These are phyloP conservation scores for Phytophthora macrochlamydospora DNA, from an alignment of 352 stramenopile genomes.

Conservation along the genomic window DNA sequence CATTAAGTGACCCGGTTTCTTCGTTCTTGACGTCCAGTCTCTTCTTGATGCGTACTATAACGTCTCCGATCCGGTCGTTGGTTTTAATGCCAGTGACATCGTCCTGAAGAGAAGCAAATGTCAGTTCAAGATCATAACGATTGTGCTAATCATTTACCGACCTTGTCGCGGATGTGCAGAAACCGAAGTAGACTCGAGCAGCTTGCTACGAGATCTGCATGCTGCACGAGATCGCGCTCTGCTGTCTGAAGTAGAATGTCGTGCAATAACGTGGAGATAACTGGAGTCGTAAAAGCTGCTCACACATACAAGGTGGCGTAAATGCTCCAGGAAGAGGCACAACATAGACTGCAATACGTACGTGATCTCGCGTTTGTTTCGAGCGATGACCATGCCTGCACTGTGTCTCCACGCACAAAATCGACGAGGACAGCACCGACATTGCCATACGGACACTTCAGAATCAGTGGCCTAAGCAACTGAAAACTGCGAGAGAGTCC, in stretches of 20 bases:
- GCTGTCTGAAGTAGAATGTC: constrained; percentile 44
- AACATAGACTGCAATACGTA: constrained; percentile 20
- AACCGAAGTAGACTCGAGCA: constrained; percentile 72
- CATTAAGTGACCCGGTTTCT: constrained; percentile 21
- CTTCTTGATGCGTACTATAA: constrained; percentile 33
- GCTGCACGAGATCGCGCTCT: constrained; percentile 62
- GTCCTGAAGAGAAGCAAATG: constrained; percentile 16
- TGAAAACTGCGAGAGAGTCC: constrained; percentile 41
- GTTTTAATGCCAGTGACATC: constrained; percentile 42
- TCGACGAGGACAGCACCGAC: constrained; percentile 70
- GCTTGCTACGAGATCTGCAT: constrained; percentile 70
- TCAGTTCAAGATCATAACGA: neutral
- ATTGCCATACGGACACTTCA: constrained; percentile 78
- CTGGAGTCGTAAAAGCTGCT: constrained; percentile 31
- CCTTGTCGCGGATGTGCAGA: constrained; percentile 67
- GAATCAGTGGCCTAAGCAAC: constrained; percentile 42
- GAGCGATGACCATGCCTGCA: constrained; percentile 42
- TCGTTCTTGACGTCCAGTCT: constrained; percentile 39
- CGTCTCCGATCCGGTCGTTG: constrained; percentile 13
- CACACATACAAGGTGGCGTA: constrained; percentile 1
- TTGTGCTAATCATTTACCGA: constrained; percentile 22
- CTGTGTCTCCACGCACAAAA: constrained; percentile 51
- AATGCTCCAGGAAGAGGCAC: neutral
- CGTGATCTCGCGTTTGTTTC: constrained; percentile 21
- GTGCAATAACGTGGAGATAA: constrained; percentile 36